phyloP scores from a whole-genome alignment of 2,329 filamentous ascomycete genomes.

The Myriosclerotinia curreyana region DNA sequence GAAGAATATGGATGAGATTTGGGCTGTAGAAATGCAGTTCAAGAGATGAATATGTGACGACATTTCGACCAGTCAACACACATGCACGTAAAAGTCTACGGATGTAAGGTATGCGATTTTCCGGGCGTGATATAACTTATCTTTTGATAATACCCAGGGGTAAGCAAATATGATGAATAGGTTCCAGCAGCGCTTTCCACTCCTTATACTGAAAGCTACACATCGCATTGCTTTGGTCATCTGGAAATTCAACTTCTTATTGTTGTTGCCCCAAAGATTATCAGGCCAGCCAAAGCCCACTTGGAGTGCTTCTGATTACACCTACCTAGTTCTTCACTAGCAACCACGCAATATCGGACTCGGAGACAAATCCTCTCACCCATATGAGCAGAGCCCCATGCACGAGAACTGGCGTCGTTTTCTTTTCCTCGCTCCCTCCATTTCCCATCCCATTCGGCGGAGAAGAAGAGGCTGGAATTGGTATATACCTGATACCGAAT shows the following conservation, averaged over 20 bases:
- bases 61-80: neutral
- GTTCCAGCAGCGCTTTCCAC: too few relatives aligned
- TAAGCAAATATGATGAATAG: neutral
- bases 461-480: too few relatives aligned
- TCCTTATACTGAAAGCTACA: too few relatives aligned
- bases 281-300: neutral
- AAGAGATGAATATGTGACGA: slow-evolving; percentile 7
- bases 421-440: neutral
- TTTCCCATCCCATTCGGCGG: too few relatives aligned
- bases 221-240: neutral
- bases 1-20: neutral
- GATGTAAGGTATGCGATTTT: too few relatives aligned
- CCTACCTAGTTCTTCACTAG: neutral
- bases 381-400: neutral
- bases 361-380: neutral
- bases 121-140: neutral
- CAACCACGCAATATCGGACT: neutral
- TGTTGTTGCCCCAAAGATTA: neutral
- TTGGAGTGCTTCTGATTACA: neutral
- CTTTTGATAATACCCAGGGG: neutral
- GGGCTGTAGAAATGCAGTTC: neutral
- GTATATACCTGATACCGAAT: too few relatives aligned
- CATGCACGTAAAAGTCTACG: neutral
- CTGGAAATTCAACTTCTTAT: neutral
- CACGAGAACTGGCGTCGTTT: neutral